These are phyloP conservation scores for Mycena epipterygia DNA, from an alignment of 768 basidiomycete genomes.

Conservation along the genomic window DNA sequence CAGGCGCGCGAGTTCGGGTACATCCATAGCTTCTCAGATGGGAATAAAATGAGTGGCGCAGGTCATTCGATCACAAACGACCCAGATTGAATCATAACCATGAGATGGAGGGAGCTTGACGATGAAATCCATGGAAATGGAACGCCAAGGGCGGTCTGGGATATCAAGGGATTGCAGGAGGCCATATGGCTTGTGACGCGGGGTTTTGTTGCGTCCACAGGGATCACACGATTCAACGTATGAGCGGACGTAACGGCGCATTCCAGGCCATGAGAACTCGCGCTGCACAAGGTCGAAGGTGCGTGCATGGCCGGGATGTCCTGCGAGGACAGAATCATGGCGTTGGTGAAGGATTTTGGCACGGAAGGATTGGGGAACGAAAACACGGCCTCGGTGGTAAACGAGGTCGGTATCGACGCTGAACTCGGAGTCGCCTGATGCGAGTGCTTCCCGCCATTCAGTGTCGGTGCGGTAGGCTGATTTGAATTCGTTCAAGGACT, in stretches of 20 bases:
- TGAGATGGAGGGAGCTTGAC: conserved; percentile 32
- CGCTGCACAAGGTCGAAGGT: conserved; percentile 40
- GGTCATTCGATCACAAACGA: conserved; percentile 41
- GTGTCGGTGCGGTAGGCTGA: not conserved
- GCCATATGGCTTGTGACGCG: conserved; percentile 47
- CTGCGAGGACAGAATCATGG: conserved; percentile 55
- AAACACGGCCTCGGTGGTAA: not conserved
- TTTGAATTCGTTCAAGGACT: not conserved
- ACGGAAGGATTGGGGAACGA: not conserved
- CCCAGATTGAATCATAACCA: conserved; percentile 51
- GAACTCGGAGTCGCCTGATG: no score
- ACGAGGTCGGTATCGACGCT: no score
- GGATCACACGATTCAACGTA: conserved; percentile 42
- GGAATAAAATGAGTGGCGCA: conserved; percentile 57
- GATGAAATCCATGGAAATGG: conserved; percentile 59
- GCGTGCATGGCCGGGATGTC: conserved; percentile 55
- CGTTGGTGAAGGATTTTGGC: no score
- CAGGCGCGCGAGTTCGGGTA: conserved; percentile 49
- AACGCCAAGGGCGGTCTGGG: conserved; percentile 51
- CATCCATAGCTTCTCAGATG: conserved; percentile 40
- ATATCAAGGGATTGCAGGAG: conserved; percentile 51
- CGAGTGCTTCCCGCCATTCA: not conserved
- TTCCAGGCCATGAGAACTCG: not conserved
- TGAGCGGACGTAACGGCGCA: not conserved
- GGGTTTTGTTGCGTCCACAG: conserved; percentile 50